phyloP scores from a whole-genome alignment of 108 stramenopile species.

The Nitzschia sp. region DNA sequence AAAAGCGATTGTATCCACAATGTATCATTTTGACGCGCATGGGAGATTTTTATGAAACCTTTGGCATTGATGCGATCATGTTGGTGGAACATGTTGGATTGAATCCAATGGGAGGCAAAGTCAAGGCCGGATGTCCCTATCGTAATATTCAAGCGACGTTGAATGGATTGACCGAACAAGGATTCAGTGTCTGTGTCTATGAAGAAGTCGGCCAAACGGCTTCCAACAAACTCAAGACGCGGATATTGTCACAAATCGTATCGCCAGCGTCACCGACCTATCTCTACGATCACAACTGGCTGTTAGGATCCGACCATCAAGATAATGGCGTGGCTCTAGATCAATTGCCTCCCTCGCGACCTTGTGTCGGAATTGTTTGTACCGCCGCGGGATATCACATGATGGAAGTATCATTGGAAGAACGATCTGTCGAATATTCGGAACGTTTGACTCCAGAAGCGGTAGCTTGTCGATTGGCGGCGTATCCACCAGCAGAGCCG shows the following conservation, averaged over 20 bases:
- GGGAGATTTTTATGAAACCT: conserved; percentile 98
- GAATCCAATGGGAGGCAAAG: conserved; percentile 94
- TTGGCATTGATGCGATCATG: conserved; percentile 93
- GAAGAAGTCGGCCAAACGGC: conserved; percentile 66
- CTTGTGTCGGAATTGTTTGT: conserved; percentile 77
- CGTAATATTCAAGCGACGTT: conserved; percentile 90
- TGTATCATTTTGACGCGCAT: conserved; percentile 78
- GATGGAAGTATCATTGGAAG: conserved; percentile 75
- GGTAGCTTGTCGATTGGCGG: conserved; percentile 79
- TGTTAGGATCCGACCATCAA: conserved; percentile 35
- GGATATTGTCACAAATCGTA: conserved; percentile 85
- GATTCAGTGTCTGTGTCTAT: conserved; percentile 91
- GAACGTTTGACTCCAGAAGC: conserved; percentile 83
- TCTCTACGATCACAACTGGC: conserved; percentile 74
- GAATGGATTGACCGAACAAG: conserved; percentile 79
- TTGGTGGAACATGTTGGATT: conserved; percentile 93
- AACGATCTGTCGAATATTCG: conserved; percentile 68
- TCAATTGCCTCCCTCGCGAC: conserved; percentile 53
- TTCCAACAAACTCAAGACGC: conserved; percentile 56
- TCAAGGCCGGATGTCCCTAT: conserved; percentile 91
- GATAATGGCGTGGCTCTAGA: conserved; percentile 26
- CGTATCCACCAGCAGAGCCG: conserved; percentile 81
- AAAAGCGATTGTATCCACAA: conserved; percentile 64
- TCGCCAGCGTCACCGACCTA: conserved; percentile 92
- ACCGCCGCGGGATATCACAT: conserved; percentile 74